Conservation (phyloP, 352 stramenopile species). For the Phytopythium aichiense region DNA sequence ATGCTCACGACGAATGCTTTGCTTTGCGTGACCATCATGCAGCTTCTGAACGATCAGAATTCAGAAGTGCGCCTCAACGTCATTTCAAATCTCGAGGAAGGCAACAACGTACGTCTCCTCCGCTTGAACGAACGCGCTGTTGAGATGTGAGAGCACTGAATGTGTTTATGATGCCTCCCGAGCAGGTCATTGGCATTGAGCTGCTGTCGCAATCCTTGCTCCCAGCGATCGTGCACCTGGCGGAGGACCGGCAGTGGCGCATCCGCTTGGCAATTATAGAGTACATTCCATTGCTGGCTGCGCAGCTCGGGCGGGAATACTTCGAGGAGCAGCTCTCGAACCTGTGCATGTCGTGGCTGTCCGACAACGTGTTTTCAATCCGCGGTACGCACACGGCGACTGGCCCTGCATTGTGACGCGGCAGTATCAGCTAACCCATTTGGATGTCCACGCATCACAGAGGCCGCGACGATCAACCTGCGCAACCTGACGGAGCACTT, state of each 20-base stretch:
- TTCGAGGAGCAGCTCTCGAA: constrained; percentile 94
- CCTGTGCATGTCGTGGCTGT: constrained; percentile 96
- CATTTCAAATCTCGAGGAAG: constrained; percentile 95
- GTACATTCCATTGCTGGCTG: constrained; percentile 96
- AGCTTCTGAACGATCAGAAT: constrained; percentile 95
- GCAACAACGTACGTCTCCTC: constrained; percentile 83
- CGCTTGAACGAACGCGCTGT: background rate
- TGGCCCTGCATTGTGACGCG: background rate
- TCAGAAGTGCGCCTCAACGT: constrained; percentile 98
- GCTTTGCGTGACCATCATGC: background rate
- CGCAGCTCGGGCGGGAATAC: constrained; percentile 94
- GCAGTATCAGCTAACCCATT: background rate
- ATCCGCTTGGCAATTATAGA: constrained; percentile 98
- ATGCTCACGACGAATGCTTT: constrained; percentile 6
- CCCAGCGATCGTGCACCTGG: constrained; percentile 96
- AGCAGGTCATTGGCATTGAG: constrained; percentile 96
- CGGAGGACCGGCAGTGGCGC: constrained; percentile 98
- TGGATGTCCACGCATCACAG: constrained; percentile 12
- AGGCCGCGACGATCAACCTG: constrained; percentile 96
- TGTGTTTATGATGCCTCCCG: background rate
- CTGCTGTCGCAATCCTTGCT: constrained; percentile 95
- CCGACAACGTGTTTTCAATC: constrained; percentile 97
- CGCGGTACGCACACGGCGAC: constrained; percentile 36
- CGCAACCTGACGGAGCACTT: constrained; percentile 92
- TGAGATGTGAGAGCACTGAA: background rate